phyloP scores from a whole-genome alignment of 2,329 filamentous ascomycete species.

The Bipolaris sorokiniana region DNA sequence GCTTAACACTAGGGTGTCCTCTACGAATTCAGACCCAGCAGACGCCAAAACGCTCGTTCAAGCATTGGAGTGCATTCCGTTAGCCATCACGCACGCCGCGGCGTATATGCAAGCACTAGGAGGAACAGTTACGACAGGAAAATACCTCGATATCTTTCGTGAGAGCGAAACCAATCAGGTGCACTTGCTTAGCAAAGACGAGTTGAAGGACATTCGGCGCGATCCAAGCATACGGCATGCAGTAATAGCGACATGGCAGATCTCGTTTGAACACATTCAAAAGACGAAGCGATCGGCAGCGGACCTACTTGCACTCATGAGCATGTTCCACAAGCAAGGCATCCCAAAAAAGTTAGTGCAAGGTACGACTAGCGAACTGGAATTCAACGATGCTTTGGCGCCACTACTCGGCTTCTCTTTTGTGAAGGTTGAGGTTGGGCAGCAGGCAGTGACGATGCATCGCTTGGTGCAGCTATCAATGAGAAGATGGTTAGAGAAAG shows the following conservation, averaged over 20 bases:
- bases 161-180: neutral
- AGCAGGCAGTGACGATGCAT: neutral
- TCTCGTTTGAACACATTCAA: neutral
- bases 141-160: neutral
- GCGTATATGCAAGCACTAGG: neutral
- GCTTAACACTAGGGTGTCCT: neutral
- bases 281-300: neutral
- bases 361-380: neutral
- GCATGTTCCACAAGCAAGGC: neutral
- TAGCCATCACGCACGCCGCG: neutral
- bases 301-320: neutral
- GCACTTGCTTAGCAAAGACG: neutral
- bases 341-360: neutral
- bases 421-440: neutral
- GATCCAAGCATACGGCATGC: neutral
- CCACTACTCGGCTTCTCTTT: neutral
- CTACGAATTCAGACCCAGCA: neutral
- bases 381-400: neutral
- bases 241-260: neutral
- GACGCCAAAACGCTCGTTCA: neutral
- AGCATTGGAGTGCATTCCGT: neutral
- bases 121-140: neutral
- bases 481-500: neutral
- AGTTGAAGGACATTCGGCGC: neutral
- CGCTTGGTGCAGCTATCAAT: neutral